Percentiles rank a stretch among this genome's conserved stretches.
These are phyloP conservation scores for Erodium trifolium DNA, from an alignment of 441 rosid species.

Conservation along the genomic window DNA sequence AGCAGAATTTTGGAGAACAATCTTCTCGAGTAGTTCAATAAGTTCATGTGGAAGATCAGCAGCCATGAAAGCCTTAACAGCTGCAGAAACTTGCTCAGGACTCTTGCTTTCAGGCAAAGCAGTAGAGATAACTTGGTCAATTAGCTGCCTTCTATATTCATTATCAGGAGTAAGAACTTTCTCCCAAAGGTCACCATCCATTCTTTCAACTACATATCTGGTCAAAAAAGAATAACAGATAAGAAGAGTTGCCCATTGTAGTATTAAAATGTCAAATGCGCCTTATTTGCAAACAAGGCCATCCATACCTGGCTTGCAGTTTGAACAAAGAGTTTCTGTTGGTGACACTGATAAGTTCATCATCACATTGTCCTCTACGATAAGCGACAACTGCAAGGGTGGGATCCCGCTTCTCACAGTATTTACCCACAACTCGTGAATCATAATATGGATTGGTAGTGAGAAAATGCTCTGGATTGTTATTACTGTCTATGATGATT, in stretches of 20 bases:
- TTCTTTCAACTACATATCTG: slow-evolving; percentile 98
- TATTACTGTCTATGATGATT: slow-evolving; percentile 95
- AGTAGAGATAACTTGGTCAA: slow-evolving; percentile 98
- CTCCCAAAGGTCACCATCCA: slow-evolving; percentile 37
- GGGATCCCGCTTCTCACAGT: slow-evolving; percentile 99
- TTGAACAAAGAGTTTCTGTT: slow-evolving; percentile 96
- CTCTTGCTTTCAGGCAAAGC: slow-evolving; percentile 99
- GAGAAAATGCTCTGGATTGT: slow-evolving; percentile 98
- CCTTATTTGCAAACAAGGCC: too few relatives aligned
- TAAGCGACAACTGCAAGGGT: slow-evolving; percentile 98
- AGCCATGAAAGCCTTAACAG: slow-evolving; percentile 99
- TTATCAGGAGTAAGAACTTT: slow-evolving; percentile 60
- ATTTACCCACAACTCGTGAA: slow-evolving; percentile 94
- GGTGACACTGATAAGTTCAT: slow-evolving; percentile 92
- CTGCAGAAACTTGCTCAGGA: slow-evolving; percentile 99
- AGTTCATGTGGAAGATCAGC: slow-evolving; percentile 99
- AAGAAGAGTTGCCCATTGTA: slow-evolving; percentile 92
- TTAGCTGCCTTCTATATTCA: slow-evolving; percentile 89
- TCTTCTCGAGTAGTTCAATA: slow-evolving; percentile 75
- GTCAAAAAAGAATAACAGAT: slow-evolving; percentile 42
- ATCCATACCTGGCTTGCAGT: slow-evolving; percentile 78
- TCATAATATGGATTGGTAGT: slow-evolving; percentile 99
- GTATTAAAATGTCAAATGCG: too few relatives aligned
- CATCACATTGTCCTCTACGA: slow-evolving; percentile 96
- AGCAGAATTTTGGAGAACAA: too few relatives aligned